Base-by-base conservation (phyloP, 2,329 filamentous ascomycete genomes). In the Didymellaceae sp. region DNA sequence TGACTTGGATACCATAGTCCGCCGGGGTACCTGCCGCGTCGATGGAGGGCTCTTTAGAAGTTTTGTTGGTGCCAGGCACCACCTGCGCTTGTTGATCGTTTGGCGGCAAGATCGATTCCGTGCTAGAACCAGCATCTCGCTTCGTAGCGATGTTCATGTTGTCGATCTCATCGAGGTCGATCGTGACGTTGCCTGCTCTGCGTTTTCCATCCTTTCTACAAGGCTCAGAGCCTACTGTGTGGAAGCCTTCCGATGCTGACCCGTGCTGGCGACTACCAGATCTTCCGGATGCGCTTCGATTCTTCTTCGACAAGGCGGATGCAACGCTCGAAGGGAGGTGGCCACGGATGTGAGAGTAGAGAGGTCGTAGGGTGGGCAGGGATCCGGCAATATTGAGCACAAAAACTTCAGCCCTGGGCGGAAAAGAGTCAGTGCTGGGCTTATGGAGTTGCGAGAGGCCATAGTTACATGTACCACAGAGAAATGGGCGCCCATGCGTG, bases 361-460 rank as follows among this genome's bases (percentile, higher is more conserved):
- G 25, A 7, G 70, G 70, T 16, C 61, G 57, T 1, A 73, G 57
- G 22, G 68, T 71, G 6, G 70, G 70, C 25, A 73, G 70, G 53
- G 69, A 72, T 3, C 66, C 63, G 10, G 68, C 68, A 32, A 73
- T 66, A 35, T 72, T 66, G 47, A 71, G 41, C n/a, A 35, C 31
- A 21, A 33, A 35, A 7, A 45, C 32, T 45, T 45, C 41, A n/a
- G 44, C 44, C 33, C 30, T 46, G 7, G 11, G 2, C 8, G 18
- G 5, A 8, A 22, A 6, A 5, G 33, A 25, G 21, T 24, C n/a
- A 38, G 35, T 26, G 5, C n/a, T n/a, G n/a, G n/a, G n/a, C n/a
- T n/a, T n/a, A n/a, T n/a, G n/a, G 22, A 25, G 22, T 25, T 10
- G 6, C 10, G 6, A 25, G 10, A 25, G 17, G 16, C 8, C n/a